phyloP scores from a whole-genome alignment of 345 rosid genomes.

The Trapa bicornis region DNA sequence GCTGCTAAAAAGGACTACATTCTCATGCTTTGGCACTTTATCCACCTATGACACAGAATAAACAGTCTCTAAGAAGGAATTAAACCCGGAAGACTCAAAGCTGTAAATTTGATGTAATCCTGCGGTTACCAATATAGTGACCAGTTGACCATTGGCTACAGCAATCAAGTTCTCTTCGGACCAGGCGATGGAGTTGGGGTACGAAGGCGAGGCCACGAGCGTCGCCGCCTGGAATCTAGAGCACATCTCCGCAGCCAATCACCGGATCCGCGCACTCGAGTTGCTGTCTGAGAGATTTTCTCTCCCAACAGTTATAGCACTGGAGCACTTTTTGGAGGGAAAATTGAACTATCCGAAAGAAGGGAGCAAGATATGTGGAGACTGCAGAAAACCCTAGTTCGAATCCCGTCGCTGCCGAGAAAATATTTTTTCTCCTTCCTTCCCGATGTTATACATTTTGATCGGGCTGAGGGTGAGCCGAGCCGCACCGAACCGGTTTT shows the following conservation, averaged over 20 bases:
- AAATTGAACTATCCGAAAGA: conserved; percentile 9
- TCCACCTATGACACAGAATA: neutral
- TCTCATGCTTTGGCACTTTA: neutral
- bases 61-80: neutral
- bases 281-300: neutral
- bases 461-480: too few relatives aligned
- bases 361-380: conserved; percentile 1
- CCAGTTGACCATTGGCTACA: conserved; percentile 72
- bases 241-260: conserved; percentile 28
- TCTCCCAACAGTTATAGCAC: conserved; percentile 3
- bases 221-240: conserved; percentile 74
- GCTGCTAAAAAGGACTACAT: neutral
- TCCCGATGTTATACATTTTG: neutral
- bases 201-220: conserved; percentile 60
- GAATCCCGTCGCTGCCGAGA: conserved; percentile 27
- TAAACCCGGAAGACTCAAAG: neutral
- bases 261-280: neutral
- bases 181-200: conserved; percentile 82
- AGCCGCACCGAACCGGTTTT: too few relatives aligned
- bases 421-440: neutral
- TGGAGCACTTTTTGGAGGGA: conserved; percentile 28
- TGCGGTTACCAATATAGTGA: conserved; percentile 55
- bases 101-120: neutral
- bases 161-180: conserved; percentile 89
- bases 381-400: conserved; percentile 41